phyloP scores from a whole-genome alignment of 2,329 filamentous ascomycete species.

The Neopestalotiopsis sp. region DNA sequence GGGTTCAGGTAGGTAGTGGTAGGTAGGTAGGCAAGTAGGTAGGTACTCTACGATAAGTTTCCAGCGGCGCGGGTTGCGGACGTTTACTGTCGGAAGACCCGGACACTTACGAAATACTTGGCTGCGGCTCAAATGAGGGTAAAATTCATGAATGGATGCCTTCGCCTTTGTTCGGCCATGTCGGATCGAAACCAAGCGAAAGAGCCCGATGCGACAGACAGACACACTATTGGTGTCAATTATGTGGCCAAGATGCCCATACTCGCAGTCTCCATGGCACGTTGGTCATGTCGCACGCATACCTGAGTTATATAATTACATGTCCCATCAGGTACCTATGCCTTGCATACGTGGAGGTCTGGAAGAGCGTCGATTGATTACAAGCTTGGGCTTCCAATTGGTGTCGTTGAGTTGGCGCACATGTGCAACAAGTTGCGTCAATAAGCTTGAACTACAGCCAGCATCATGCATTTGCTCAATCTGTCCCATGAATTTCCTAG shows the following conservation, averaged over 20 bases:
- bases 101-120: conserved; percentile 15
- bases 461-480: not conserved
- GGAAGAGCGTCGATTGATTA: too few species aligned
- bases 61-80: conserved; percentile 14
- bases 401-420: not conserved
- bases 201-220: too few species aligned
- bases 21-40: too few species aligned
- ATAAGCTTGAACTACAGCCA: too few species aligned
- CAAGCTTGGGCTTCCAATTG: not conserved
- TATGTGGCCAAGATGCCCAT: too few species aligned
- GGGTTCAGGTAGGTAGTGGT: not conserved
- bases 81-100: conserved; percentile 29
- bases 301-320: too few species aligned
- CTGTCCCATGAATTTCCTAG: not conserved
- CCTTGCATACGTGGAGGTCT: too few species aligned
- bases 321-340: too few species aligned
- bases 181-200: not conserved
- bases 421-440: not conserved
- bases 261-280: too few species aligned
- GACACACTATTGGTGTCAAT: too few species aligned
- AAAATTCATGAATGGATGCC: not conserved
- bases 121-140: conserved; percentile 15
- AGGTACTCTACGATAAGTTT: conserved; percentile 12
- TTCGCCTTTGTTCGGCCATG: not conserved
- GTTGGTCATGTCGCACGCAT: too few species aligned